Conservation (phyloP, 208 protist species). For the Trypanosomatidae sp. region DNA sequence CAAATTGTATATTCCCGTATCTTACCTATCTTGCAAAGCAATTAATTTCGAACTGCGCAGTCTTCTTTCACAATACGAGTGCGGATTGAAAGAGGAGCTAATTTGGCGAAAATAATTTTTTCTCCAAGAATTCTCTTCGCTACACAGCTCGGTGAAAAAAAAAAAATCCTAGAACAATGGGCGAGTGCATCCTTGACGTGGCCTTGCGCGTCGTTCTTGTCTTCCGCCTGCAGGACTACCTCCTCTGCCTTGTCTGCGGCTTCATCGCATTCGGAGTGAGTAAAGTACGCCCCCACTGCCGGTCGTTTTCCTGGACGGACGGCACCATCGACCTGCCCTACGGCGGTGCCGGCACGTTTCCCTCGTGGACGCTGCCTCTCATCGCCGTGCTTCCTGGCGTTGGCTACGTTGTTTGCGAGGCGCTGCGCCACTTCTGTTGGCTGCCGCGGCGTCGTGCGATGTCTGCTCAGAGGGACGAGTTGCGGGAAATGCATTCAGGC, state of each 20-base stretch:
- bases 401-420: conserved; percentile 39
- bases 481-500: too few relatives aligned
- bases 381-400: conserved; percentile 39
- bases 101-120: too few relatives aligned
- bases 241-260: conserved; percentile 32
- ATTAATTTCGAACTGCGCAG: too few relatives aligned
- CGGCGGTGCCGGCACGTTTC: conserved; percentile 35
- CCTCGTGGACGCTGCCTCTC: conserved; percentile 43
- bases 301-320: conserved; percentile 54
- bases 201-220: conserved; percentile 12
- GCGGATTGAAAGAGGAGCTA: too few relatives aligned
- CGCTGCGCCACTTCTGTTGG: conserved; percentile 7
- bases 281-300: conserved; percentile 40
- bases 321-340: conserved; percentile 36
- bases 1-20: too few relatives aligned
- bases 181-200: neutral
- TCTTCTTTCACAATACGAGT: too few relatives aligned
- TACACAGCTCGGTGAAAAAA: too few relatives aligned
- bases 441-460: too few relatives aligned
- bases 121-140: too few relatives aligned
- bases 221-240: conserved; percentile 49
- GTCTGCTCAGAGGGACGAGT: too few relatives aligned
- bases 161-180: too few relatives aligned
- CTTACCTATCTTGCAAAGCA: too few relatives aligned
- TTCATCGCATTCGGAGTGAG: conserved; percentile 16